Percentiles rank a stretch among this genome's conserved stretches.
These are phyloP conservation scores for Lathyrus sativus DNA, from an alignment of 306 rosid genomes.

Conservation along the genomic window DNA sequence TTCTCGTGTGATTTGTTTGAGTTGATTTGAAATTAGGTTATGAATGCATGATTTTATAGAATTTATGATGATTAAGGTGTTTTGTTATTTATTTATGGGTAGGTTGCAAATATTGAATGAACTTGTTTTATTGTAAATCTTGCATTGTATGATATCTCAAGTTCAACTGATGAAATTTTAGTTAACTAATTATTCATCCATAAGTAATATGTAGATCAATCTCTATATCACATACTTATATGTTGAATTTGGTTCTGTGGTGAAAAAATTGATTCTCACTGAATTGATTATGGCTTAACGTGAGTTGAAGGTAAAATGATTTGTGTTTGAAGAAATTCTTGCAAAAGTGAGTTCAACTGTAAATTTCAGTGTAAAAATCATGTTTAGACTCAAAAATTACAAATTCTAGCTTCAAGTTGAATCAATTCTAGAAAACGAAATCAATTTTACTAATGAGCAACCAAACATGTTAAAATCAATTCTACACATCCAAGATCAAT, in stretches of 20 bases:
- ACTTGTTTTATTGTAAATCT: constrained; percentile 6
- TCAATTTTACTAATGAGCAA: background rate
- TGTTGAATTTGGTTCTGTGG: background rate
- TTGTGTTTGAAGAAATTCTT: too few species aligned
- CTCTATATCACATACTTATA: background rate
- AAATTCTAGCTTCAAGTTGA: too few species aligned
- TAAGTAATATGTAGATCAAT: constrained; percentile 9
- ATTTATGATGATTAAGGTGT: background rate
- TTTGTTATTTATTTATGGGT: constrained; percentile 19
- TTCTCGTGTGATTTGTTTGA: background rate
- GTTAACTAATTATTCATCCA: background rate
- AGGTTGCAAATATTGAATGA: constrained; percentile 1
- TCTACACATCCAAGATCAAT: background rate
- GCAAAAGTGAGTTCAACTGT: too few species aligned
- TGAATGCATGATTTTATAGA: constrained; percentile 1
- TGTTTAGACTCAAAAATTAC: too few species aligned
- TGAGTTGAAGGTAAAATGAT: background rate
- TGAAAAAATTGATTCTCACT: too few species aligned
- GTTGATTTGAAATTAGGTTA: constrained; percentile 18
- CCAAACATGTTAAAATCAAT: background rate
- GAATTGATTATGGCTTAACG: too few species aligned
- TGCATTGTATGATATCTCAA: constrained; percentile 13
- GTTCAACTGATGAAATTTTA: background rate
- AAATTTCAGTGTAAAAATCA: too few species aligned
- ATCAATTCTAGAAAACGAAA: background rate